Conservation (phyloP, 139 green algal genomes). For the Chlorella vulgaris region DNA sequence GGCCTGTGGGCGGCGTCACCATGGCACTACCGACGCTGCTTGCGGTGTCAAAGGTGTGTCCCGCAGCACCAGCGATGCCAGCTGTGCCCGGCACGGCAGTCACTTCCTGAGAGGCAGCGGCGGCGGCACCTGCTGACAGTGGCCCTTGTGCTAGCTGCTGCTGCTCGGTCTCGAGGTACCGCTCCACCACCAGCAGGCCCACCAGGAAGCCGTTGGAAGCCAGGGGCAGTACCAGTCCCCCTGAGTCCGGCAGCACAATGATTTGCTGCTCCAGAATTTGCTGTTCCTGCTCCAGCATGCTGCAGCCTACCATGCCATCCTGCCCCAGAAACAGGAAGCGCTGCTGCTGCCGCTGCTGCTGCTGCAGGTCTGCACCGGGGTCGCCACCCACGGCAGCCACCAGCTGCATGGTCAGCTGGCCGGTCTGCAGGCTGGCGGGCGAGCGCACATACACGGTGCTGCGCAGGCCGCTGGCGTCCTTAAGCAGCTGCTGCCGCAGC, state of each 20-base stretch:
- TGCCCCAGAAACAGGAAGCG: conserved; percentile 35
- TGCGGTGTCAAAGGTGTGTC: too few species aligned
- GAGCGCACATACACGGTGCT: conserved; percentile 30
- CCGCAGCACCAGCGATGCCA: too few species aligned
- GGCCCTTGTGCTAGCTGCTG: neutral
- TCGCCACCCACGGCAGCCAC: conserved; percentile 17
- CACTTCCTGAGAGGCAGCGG: too few species aligned
- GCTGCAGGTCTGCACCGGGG: neutral
- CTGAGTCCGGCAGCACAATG: conserved; percentile 62
- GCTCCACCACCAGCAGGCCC: conserved; percentile 67
- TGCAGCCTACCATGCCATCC: conserved; percentile 1
- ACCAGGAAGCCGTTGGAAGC: conserved; percentile 57
- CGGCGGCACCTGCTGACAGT: neutral
- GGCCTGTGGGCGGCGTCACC: conserved; percentile 20
- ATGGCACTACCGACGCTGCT: neutral
- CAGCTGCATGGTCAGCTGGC: conserved; percentile 46
- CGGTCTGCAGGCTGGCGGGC: conserved; percentile 35
- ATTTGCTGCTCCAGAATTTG: conserved; percentile 59
- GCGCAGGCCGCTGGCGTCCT: neutral
- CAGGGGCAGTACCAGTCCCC: conserved; percentile 67
- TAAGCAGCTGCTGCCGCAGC: neutral
- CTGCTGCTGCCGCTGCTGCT: conserved; percentile 1
- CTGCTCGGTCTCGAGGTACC: neutral
- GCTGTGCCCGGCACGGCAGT: too few species aligned
- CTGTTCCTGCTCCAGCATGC: conserved; percentile 47